These are phyloP conservation scores for Ceratobasidium sp. DNA, from an alignment of 1,284 basidiomycete genomes.

Conservation along the genomic window DNA sequence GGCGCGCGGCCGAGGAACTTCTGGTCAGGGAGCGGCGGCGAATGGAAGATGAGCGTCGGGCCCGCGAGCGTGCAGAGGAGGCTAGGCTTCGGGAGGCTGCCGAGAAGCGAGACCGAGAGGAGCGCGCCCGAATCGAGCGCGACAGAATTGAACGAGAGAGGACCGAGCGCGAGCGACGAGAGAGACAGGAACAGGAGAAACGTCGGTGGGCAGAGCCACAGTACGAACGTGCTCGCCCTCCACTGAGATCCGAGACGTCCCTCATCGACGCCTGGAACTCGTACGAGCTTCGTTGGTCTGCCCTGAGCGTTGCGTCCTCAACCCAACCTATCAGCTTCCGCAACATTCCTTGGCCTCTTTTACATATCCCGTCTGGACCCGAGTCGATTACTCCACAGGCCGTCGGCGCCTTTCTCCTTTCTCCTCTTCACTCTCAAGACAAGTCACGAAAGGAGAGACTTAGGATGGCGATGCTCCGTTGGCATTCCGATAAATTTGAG, in stretches of 20 bases:
- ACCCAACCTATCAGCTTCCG: constrained; percentile 56
- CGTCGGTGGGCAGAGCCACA: constrained; percentile 38
- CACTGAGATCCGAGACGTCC: constrained; percentile 25
- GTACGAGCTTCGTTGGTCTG: constrained; percentile 48
- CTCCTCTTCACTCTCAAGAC: constrained; percentile 60
- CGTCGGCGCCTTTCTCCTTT: constrained; percentile 70
- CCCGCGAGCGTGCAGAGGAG: constrained; percentile 39
- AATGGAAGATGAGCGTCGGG: constrained; percentile 32
- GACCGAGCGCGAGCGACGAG: constrained; percentile 23
- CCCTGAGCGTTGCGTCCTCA: constrained; percentile 40
- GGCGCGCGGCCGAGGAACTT: constrained; percentile 36
- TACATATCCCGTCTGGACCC: constrained; percentile 52
- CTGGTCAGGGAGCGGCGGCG: constrained; percentile 35
- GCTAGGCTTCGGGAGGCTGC: constrained; percentile 34
- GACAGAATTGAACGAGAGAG: constrained; percentile 1
- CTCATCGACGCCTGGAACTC: constrained; percentile 47
- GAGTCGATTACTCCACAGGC: constrained; percentile 61
- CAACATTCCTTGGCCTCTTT: constrained; percentile 74
- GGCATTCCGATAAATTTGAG: constrained; percentile 81
- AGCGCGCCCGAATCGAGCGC: constrained; percentile 22
- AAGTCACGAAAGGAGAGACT: constrained; percentile 67
- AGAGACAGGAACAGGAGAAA: constrained; percentile 32
- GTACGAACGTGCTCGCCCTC: constrained; percentile 19
- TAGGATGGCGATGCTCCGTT: constrained; percentile 71
- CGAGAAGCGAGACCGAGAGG: constrained; percentile 39